A percentile compares a stretch with the other conserved stretches of the same genome.
Evolutionary conservation across 129 eudicot species (phyloP).

Genomic region (Escallonia herrerae): DNA sequence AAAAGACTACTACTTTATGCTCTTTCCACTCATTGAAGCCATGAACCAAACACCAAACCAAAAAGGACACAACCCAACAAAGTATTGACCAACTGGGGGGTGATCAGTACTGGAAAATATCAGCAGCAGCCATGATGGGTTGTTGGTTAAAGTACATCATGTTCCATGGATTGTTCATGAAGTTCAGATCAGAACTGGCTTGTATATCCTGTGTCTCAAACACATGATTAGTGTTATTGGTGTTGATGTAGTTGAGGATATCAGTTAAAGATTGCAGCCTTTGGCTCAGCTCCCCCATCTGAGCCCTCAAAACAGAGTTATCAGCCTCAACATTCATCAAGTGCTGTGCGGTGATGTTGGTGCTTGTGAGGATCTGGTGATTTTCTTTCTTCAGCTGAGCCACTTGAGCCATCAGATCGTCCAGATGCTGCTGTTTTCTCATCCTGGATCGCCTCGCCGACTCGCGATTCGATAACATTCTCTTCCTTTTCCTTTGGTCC

Average conservation of each 20-base stretch:
- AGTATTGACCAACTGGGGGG: conserved; percentile 6
- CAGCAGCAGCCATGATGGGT: conserved; percentile 60
- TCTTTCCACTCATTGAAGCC: too few relatives aligned
- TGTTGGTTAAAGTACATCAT: conserved; percentile 41
- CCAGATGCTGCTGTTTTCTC: conserved; percentile 62
- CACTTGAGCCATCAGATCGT: conserved; percentile 42
- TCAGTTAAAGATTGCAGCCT: conserved; percentile 54
- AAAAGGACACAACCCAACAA: conserved; percentile 7
- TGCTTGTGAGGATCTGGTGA: conserved; percentile 26
- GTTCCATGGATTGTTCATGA: conserved; percentile 37
- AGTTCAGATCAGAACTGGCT: conserved; percentile 4
- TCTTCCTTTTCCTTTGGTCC: conserved; percentile 60
- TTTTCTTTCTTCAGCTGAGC: conserved; percentile 38
- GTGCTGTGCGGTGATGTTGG: conserved; percentile 44
- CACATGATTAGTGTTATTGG: conserved; percentile 9
- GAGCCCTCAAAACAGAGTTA: conserved; percentile 58
- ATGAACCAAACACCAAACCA: neutral
- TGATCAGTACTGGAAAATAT: conserved; percentile 32
- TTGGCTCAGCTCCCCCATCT: conserved; percentile 51
- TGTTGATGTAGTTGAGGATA: conserved; percentile 35
- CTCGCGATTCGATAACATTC: conserved; percentile 69
- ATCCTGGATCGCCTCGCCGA: conserved; percentile 66
- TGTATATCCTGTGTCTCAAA: conserved; percentile 21
- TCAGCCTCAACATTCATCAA: conserved; percentile 46
- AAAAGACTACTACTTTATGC: too few relatives aligned